Evolutionary conservation across 208 protist species (phyloP).

Genomic region (Herpetomonas samuelpessoai): DNA sequence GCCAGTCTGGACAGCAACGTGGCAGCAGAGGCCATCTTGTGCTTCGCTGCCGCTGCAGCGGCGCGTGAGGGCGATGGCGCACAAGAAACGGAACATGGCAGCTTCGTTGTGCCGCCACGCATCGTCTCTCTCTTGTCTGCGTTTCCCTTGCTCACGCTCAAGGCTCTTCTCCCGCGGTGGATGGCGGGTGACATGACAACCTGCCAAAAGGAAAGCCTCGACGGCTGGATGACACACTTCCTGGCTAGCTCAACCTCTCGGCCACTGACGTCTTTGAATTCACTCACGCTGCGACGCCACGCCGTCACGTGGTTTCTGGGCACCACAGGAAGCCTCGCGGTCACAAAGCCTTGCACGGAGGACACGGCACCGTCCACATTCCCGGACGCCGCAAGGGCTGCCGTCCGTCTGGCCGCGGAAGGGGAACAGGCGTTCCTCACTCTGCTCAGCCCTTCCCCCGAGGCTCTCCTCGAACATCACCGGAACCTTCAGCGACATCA

Average conservation of each 20-base stretch:
- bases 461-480: background rate
- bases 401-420: background rate
- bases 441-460: background rate
- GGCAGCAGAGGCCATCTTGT: conserved; percentile 11
- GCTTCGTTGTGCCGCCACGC: no score
- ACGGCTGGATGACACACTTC: background rate
- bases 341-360: no score
- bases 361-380: no score
- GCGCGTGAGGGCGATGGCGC: no score
- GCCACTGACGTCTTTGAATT: background rate
- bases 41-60: conserved; percentile 2
- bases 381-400: background rate
- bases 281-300: background rate
- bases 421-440: background rate
- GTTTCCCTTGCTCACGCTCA: conserved; percentile 25
- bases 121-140: conserved; percentile 8
- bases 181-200: background rate
- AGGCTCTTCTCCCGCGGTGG: conserved; percentile 6
- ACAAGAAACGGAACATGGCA: no score
- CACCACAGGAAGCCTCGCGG: no score
- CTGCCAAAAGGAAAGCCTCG: background rate
- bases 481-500: no score
- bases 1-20: conserved; percentile 11
- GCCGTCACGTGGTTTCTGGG: background rate
- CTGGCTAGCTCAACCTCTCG: background rate